Conservation (phyloP, 129 eudicot genomes). For the Deinandra increscens region DNA sequence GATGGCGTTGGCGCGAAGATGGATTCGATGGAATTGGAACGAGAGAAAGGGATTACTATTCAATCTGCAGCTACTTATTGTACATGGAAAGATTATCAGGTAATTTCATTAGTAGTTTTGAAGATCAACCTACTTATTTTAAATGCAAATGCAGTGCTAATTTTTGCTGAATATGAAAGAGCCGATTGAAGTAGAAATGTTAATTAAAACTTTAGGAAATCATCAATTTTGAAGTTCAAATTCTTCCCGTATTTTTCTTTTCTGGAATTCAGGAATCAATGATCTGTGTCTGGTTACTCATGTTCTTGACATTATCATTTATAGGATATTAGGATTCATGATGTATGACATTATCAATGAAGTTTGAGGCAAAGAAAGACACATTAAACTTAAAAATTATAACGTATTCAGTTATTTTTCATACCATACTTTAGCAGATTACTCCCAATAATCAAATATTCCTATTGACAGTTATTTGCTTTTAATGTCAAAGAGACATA, state of each 20-base stretch:
- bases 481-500: too few species aligned
- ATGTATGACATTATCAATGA: neutral
- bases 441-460: too few species aligned
- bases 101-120: neutral
- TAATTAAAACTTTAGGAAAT: neutral
- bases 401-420: too few species aligned
- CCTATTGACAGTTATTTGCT: too few species aligned
- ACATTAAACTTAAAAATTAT: too few species aligned
- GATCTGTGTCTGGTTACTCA: neutral
- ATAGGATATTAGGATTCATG: neutral
- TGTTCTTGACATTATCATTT: too few species aligned
- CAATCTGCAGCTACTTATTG: constrained; percentile 98
- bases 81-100: constrained; percentile 94
- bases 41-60: constrained; percentile 93
- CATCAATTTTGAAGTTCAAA: neutral
- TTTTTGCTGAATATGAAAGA: too few species aligned
- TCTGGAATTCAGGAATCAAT: neutral
- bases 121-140: neutral
- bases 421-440: too few species aligned
- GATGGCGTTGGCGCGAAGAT: constrained; percentile 98
- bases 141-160: neutral
- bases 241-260: neutral
- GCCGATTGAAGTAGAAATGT: neutral
- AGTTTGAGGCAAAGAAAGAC: neutral
- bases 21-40: constrained; percentile 98